Percentiles rank a stretch among this genome's conserved stretches.
Conservation (phyloP, 1,284 basidiomycete genomes). For the Cutaneotrichosporon mucoides region DNA sequence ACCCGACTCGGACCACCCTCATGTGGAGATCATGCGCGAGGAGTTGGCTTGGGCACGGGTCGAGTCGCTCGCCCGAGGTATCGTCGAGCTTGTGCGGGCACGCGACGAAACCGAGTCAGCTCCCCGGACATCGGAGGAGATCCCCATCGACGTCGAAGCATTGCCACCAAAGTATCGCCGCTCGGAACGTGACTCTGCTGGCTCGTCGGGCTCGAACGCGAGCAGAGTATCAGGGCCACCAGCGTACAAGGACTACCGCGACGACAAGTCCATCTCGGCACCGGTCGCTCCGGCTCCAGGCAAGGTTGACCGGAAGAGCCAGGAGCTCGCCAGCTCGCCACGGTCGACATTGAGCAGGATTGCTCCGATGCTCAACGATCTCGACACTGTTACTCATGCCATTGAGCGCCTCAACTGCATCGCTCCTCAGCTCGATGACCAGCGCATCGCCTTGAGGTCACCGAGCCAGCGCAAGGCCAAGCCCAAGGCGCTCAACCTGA, state of each 20-base stretch:
- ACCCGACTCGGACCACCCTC: background rate
- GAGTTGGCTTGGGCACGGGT: conserved; percentile 36
- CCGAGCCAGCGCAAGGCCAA: background rate
- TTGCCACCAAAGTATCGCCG: conserved; percentile 15
- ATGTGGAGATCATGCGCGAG: conserved; percentile 9
- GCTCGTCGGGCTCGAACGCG: conserved; percentile 1
- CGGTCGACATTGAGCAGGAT: background rate
- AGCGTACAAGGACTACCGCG: conserved; percentile 9
- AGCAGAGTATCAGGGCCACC: conserved; percentile 5
- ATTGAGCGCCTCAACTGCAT: conserved; percentile 78
- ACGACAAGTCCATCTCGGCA: conserved; percentile 1
- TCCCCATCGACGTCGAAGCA: background rate
- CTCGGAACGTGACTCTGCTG: conserved; percentile 6
- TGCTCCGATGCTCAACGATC: conserved; percentile 51
- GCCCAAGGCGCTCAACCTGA: background rate
- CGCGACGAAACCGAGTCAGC: conserved; percentile 1
- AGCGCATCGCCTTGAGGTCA: conserved; percentile 71
- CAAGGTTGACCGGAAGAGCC: conserved; percentile 2
- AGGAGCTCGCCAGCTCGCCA: background rate
- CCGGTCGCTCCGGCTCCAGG: background rate
- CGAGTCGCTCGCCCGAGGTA: conserved; percentile 24
- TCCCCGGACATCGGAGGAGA: background rate
- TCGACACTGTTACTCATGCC: conserved; percentile 74
- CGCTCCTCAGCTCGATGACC: conserved; percentile 77
- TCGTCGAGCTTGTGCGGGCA: conserved; percentile 24